Evolutionary conservation across 164 flowering plant genomes (phyloP), one percentile per base, ranked within the genome.

Genomic region (Chimonanthus praecox): DNA sequence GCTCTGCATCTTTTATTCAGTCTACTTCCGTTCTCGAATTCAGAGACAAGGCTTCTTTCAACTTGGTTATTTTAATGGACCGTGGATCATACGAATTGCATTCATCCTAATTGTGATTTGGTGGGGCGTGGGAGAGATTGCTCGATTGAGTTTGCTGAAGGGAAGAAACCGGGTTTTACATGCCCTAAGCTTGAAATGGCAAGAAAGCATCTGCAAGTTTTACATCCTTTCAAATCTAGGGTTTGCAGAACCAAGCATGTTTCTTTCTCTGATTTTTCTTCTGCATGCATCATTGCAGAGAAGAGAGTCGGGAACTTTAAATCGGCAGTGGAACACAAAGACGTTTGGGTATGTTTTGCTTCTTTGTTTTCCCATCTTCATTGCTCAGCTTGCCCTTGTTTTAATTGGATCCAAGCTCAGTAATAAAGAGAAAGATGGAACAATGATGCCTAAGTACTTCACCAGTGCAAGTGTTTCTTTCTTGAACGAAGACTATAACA

Each of bases 211-310:
- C 6, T 95, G 99, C 98, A 89, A 93, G 78, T 50, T 81, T 58
- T 95, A 95, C 81, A 87, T 95, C 65, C 85, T 95, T 45, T 90
- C 97, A 8, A 95, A 90, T 80, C 76, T 95, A 43, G 99, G 99
- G 68, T 90, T 95, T 83, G 88, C 99, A 79, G 99, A 95, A 83
- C 99, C 99, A 18, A 86, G 97, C 85, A 79, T 95, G 58, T 88
- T 89, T 72, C 91, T 95, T 67, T 88, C 92, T 68, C 82, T 92
- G 15, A 77, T 84, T 62, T 87, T 90, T 80, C 97, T 95, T 63
- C 88, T 95, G 51, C 97, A 88, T 18, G 94, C 94, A 10, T 90
- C 99, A 4, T 80, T 95, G 75, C 86, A 89, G 82, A 81, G 68
- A 72, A 83, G 85, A 82, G 90, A 85, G 7, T 83, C 84, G 2